A percentile compares a stretch with the other conserved stretches of the same genome.
Conservation (phyloP, 2,329 filamentous ascomycete genomes). For the Macrophomina pseudophaseolina region DNA sequence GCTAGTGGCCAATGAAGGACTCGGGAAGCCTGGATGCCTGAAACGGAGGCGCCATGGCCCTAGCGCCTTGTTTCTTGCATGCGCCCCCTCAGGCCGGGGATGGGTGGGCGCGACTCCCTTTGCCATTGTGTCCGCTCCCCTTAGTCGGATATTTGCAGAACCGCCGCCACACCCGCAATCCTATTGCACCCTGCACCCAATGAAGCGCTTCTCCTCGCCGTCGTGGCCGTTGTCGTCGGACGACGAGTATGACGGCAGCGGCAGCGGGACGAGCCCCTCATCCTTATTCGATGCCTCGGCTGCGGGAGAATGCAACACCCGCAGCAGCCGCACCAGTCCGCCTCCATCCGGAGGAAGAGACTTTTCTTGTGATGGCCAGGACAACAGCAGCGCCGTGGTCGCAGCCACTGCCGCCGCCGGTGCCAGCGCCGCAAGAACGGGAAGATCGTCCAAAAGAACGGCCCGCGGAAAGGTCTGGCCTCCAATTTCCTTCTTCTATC, state of each 20-base stretch:
- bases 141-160: background rate
- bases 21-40: background rate
- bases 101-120: background rate
- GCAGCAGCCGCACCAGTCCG: background rate
- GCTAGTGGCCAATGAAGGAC: background rate
- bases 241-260: background rate
- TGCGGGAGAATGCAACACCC: background rate
- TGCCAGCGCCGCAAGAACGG: background rate
- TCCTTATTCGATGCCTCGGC: background rate
- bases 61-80: background rate
- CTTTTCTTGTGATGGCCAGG: background rate
- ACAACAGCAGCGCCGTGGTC: too few relatives aligned
- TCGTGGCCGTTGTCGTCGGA: background rate
- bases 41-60: background rate
- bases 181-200: background rate
- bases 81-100: background rate
- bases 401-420: background rate
- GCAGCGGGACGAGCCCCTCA: background rate
- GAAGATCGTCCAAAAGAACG: background rate
- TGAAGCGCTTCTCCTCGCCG: background rate
- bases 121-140: slow-evolving; percentile 3
- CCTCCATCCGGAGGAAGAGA: background rate
- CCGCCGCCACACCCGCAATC: background rate
- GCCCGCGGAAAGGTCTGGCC: slow-evolving; percentile 10
- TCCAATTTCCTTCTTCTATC: background rate